Evolutionary conservation across 106 monocot genomes (phyloP), one percentile per base, ranked within the genome.

Genomic region (Dioscorea zingiberensis): DNA sequence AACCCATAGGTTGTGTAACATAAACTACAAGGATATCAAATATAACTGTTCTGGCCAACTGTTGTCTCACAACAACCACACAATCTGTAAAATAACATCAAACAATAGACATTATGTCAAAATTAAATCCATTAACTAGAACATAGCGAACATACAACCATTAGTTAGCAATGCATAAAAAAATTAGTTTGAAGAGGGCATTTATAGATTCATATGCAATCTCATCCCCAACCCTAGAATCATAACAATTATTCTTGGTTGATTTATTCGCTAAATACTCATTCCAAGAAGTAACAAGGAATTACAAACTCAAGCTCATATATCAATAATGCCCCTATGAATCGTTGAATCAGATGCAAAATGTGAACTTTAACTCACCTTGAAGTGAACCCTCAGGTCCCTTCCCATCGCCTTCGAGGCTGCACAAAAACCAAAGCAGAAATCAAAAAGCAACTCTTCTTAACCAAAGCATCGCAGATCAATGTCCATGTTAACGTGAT

Each of bases 351-450:
- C 19, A 18, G 13, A 51, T 19, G 15, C 51, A 51, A 51, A 51
- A 18, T 51, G 12, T 4, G 4, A 90, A 80, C 85, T 91, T 91
- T 67, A 86, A 91, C 51, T 16, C 18, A 90, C 85, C 90, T 91
- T 91, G 67, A 86, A 91, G 63, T 86, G 90, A 46, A 91, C 90
- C 62, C 90, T 75, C 57, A 86, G 73, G 69, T 91, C 83, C 45
- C 67, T 76, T 24, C 86, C 86, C 90, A 86, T 91, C 24, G 86
- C 77, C 78, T 86, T 91, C 32, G 86, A 55, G 11, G 80, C 90
- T 86, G 77, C 56, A 74, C 56, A 55, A 28, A 22, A 58, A 9
- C 57, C 23, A 51, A 53, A 8, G 2, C 47, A 57, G 1, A 21
- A 13, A 12, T 26, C 57, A 66, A 48, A 30, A 44, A 2, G 23